phyloP scores from a whole-genome alignment of 1,284 basidiomycete genomes.

The Sporisorium reilianum region DNA sequence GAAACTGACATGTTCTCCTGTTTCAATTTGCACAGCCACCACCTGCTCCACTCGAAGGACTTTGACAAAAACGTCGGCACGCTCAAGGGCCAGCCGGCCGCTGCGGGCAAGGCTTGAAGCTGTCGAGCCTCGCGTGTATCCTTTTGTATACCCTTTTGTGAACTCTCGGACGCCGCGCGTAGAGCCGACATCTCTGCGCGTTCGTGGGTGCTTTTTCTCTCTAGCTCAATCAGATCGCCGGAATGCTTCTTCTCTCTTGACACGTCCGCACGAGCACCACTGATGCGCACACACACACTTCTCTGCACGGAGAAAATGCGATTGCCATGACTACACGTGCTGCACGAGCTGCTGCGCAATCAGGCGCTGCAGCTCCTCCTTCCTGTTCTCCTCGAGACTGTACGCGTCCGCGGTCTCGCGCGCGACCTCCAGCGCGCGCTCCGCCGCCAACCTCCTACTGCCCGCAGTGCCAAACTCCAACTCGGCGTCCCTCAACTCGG shows the following conservation, averaged over 20 bases:
- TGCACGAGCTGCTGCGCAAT: constrained; percentile 15
- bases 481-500: constrained; percentile 24
- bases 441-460: constrained; percentile 6
- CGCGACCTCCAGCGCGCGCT: constrained; percentile 28
- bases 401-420: constrained; percentile 41
- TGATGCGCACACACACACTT: no score
- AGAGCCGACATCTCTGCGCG: no score
- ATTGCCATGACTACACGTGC: no score
- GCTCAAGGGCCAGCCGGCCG: constrained; percentile 9
- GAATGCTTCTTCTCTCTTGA: neutral
- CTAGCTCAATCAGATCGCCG: no score
- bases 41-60: constrained; percentile 37
- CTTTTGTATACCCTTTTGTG: constrained; percentile 3
- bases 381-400: constrained; percentile 45
- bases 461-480: constrained; percentile 10
- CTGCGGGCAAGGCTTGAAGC: neutral
- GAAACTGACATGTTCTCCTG: neutral
- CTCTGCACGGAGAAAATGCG: no score
- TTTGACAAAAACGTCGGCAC: constrained; percentile 37
- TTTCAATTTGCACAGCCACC: constrained; percentile 10
- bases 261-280: neutral
- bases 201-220: no score
- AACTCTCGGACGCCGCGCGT: no score
- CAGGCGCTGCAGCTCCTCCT: constrained; percentile 30
- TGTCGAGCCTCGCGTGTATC: neutral